Percentiles rank a stretch among this genome's conserved stretches.
phyloP scores from a whole-genome alignment of 1,139 yeast species.

The Suhomyces guaymorum region DNA sequence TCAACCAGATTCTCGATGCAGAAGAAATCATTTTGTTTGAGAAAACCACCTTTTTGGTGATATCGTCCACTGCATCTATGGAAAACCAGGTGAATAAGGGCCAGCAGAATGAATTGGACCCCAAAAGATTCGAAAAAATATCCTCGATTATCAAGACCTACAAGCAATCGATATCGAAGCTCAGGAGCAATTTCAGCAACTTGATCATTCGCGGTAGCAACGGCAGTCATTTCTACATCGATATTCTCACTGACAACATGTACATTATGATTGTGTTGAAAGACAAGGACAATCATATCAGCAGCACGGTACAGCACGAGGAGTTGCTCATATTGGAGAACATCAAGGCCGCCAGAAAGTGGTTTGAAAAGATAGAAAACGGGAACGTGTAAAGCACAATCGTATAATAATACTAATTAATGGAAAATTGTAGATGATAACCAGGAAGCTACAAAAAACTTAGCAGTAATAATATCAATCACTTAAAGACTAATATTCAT shows the following conservation, averaged over 20 bases:
- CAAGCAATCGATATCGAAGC: conserved; percentile 87
- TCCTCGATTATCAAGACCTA: conserved; percentile 92
- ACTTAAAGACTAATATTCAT: too few species aligned
- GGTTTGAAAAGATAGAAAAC: conserved; percentile 62
- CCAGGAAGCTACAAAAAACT: too few species aligned
- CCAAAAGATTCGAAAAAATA: conserved; percentile 91
- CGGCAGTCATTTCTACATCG: conserved; percentile 66
- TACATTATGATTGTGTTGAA: conserved; percentile 71
- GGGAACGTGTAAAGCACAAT: conserved; percentile 7
- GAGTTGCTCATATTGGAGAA: conserved; percentile 66
- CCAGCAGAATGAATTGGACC: conserved; percentile 51
- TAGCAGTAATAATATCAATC: too few species aligned
- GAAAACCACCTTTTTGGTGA: conserved; percentile 88
- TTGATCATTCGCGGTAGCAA: conserved; percentile 73
- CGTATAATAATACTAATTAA: too few species aligned
- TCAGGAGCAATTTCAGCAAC: conserved; percentile 81
- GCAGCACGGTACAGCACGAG: conserved; percentile 48
- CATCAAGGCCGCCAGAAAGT: conserved; percentile 63
- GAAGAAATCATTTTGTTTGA: conserved; percentile 91
- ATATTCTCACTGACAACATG: conserved; percentile 70
- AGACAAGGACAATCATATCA: conserved; percentile 29
- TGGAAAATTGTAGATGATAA: too few species aligned
- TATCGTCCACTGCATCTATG: conserved; percentile 64
- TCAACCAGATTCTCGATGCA: conserved; percentile 78
- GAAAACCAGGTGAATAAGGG: conserved; percentile 16